Conservation (phyloP, 768 basidiomycete genomes). For the Nidularia sp. region DNA sequence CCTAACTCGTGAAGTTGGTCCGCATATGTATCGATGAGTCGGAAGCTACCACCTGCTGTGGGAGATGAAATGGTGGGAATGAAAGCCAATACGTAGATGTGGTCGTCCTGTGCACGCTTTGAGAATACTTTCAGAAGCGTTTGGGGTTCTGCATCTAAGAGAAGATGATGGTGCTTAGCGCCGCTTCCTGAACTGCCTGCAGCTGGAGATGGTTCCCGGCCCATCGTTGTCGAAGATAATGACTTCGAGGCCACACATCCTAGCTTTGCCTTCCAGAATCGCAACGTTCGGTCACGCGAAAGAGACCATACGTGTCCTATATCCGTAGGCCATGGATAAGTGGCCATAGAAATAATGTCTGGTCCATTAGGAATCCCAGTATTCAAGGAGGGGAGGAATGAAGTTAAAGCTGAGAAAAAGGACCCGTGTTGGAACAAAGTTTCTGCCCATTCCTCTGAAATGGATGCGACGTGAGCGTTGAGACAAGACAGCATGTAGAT, state of each 20-base stretch:
- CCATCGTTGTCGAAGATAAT: slow-evolving; percentile 31
- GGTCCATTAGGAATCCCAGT: slow-evolving; percentile 41
- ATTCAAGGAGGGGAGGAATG: slow-evolving; percentile 55
- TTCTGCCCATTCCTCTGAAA: slow-evolving; percentile 70
- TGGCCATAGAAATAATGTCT: slow-evolving; percentile 69
- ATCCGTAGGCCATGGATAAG: slow-evolving; percentile 73
- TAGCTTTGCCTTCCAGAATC: slow-evolving; percentile 78
- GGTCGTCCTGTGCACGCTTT: slow-evolving; percentile 37
- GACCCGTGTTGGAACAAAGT: slow-evolving; percentile 59
- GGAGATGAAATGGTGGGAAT: slow-evolving; percentile 63
- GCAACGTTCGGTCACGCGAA: slow-evolving; percentile 80
- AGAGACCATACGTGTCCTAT: slow-evolving; percentile 77
- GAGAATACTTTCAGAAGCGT: slow-evolving; percentile 65
- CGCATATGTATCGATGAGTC: slow-evolving; percentile 49
- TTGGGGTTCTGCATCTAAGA: slow-evolving; percentile 59
- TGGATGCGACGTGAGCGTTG: slow-evolving; percentile 9
- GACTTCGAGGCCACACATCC: slow-evolving; percentile 66
- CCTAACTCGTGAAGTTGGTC: slow-evolving; percentile 60
- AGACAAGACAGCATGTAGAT: slow-evolving; percentile 6
- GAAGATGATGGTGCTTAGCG: slow-evolving; percentile 34
- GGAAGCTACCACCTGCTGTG: slow-evolving; percentile 77
- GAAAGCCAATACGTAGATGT: slow-evolving; percentile 66
- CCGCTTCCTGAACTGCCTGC: slow-evolving; percentile 23
- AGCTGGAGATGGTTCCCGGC: slow-evolving; percentile 25
- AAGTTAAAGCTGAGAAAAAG: slow-evolving; percentile 62